Percentiles rank a stretch among this genome's conserved stretches.
These are phyloP conservation scores for Yamagishiella unicocca DNA, from an alignment of 139 green algal genomes.

Conservation along the genomic window DNA sequence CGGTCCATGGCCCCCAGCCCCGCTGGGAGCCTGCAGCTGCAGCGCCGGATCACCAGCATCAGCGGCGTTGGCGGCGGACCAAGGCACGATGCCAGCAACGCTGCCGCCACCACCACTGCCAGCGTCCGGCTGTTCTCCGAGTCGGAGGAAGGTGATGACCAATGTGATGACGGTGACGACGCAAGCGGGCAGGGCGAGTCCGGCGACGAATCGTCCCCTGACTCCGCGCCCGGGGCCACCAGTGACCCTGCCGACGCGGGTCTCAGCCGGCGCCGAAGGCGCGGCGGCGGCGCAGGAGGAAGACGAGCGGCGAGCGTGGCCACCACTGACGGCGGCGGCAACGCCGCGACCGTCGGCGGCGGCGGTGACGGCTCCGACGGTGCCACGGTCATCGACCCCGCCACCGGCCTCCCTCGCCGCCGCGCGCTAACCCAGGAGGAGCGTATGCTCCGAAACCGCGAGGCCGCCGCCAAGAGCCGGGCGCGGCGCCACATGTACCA, in stretches of 20 bases:
- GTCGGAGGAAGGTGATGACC: background rate
- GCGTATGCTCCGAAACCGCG: conserved; percentile 30
- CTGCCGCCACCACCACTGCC: background rate
- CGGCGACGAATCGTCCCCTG: background rate
- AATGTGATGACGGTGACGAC: background rate
- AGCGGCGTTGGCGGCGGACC: conserved; percentile 3
- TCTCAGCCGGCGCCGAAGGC: background rate
- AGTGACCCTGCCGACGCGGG: no score
- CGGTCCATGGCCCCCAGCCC: background rate
- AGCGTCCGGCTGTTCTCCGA: background rate
- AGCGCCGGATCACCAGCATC: background rate
- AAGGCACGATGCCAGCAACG: background rate
- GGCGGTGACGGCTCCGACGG: background rate
- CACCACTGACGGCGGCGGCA: background rate
- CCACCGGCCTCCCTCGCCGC: background rate
- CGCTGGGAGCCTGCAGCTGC: background rate
- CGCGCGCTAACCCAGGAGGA: conserved; percentile 19
- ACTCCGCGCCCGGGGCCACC: background rate
- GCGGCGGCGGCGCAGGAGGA: background rate
- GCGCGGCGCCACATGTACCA: conserved; percentile 11
- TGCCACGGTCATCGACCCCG: background rate
- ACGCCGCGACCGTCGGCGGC: background rate
- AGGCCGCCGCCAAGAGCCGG: conserved; percentile 27
- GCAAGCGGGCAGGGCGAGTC: background rate
- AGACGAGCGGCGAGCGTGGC: no score